Evolutionary conservation across 495 filamentous ascomycete species (phyloP).

Genomic region (Penicillium desertorum): DNA sequence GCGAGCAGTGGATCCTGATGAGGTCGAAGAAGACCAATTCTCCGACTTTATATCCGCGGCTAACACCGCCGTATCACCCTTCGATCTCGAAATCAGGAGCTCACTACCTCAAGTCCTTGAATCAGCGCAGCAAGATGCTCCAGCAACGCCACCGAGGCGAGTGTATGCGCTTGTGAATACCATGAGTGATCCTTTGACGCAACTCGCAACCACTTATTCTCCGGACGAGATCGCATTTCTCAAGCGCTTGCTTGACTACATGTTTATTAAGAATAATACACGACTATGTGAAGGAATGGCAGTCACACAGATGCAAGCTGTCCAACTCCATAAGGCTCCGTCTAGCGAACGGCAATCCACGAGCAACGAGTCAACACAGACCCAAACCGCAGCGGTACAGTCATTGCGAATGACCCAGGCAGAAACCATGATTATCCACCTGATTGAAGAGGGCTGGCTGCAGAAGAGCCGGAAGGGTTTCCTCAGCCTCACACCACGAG

Average conservation of each 20-base stretch:
- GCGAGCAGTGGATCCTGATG: slow-evolving; percentile 45
- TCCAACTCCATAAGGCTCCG: slow-evolving; percentile 40
- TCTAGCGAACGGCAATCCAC: slow-evolving; percentile 30
- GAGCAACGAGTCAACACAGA: slow-evolving; percentile 38
- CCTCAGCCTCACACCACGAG: slow-evolving; percentile 72
- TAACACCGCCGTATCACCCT: slow-evolving; percentile 68
- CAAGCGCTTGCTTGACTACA: slow-evolving; percentile 82
- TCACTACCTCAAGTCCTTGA: slow-evolving; percentile 58
- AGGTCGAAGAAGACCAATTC: slow-evolving; percentile 69
- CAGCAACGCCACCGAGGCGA: slow-evolving; percentile 29
- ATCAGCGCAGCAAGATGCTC: slow-evolving; percentile 13
- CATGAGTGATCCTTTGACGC: slow-evolving; percentile 75
- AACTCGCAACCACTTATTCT: slow-evolving; percentile 77
- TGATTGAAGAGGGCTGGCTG: slow-evolving; percentile 84
- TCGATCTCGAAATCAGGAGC: slow-evolving; percentile 84
- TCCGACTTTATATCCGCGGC: slow-evolving; percentile 64
- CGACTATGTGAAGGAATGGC: slow-evolving; percentile 74
- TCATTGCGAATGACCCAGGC: slow-evolving; percentile 75
- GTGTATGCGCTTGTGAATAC: slow-evolving; percentile 85
- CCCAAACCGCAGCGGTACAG: slow-evolving; percentile 44
- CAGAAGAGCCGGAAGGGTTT: slow-evolving; percentile 67
- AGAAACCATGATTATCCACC: slow-evolving; percentile 62
- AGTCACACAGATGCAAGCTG: slow-evolving; percentile 71
- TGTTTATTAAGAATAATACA: slow-evolving; percentile 88
- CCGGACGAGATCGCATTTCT: slow-evolving; percentile 89